These are phyloP conservation scores for Gentiana macrophylla DNA, from an alignment of 257 asterid genomes.

Conservation along the genomic window DNA sequence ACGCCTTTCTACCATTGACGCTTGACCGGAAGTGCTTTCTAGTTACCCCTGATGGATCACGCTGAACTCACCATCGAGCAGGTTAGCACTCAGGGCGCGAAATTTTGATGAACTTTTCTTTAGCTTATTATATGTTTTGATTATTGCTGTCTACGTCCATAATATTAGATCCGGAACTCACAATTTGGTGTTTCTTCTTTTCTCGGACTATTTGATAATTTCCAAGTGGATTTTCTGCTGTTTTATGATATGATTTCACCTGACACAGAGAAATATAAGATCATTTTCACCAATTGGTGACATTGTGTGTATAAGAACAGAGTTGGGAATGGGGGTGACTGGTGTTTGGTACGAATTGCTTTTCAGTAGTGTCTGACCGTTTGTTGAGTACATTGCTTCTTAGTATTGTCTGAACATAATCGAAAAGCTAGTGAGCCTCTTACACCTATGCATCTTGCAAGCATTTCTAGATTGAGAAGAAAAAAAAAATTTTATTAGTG, in stretches of 20 bases:
- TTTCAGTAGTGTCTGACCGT: too few species aligned
- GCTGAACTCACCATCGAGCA: conserved; percentile 51
- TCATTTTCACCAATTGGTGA: too few species aligned
- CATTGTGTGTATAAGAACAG: too few species aligned
- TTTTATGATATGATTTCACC: neutral
- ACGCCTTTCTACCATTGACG: too few species aligned
- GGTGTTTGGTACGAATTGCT: too few species aligned
- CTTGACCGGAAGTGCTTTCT: conserved; percentile 19
- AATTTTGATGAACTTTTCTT: neutral
- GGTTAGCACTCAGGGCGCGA: conserved; percentile 17
- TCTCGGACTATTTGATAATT: neutral
- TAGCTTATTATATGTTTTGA: neutral
- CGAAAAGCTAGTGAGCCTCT: too few species aligned
- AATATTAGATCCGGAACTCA: neutral
- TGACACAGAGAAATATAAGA: too few species aligned
- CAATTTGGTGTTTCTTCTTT: neutral
- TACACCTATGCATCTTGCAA: too few species aligned
- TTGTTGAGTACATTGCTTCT: too few species aligned
- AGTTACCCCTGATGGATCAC: conserved; percentile 29
- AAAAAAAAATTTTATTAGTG: too few species aligned
- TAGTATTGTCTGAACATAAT: too few species aligned
- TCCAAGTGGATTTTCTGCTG: neutral
- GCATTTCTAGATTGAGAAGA: too few species aligned
- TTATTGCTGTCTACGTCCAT: neutral
- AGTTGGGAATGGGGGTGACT: neutral